These are phyloP conservation scores for Mrakia gelida DNA, from an alignment of 768 basidiomycete species.

Conservation along the genomic window DNA sequence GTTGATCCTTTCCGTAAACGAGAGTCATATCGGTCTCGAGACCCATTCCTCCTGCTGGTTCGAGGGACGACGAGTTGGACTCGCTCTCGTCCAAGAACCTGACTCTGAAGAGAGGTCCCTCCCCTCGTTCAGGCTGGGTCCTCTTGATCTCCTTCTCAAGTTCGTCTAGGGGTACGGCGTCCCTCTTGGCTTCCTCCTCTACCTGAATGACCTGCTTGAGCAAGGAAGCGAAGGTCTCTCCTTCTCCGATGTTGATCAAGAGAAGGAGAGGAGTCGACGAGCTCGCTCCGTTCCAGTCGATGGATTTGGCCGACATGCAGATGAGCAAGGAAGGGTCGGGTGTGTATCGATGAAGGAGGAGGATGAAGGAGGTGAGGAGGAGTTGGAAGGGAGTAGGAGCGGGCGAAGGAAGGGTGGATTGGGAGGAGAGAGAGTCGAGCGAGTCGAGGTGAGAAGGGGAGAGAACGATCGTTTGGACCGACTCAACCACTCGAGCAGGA, in stretches of 20 bases:
- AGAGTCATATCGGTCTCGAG: slow-evolving; percentile 34
- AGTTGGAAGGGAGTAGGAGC: slow-evolving; percentile 81
- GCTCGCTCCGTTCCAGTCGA: slow-evolving; percentile 37
- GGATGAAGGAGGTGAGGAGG: slow-evolving; percentile 83
- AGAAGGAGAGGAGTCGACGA: slow-evolving; percentile 75
- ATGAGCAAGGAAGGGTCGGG: slow-evolving; percentile 91
- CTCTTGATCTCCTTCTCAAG: slow-evolving; percentile 48
- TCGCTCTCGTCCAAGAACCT: slow-evolving; percentile 27
- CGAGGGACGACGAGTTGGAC: slow-evolving; percentile 45
- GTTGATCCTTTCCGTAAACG: slow-evolving; percentile 9
- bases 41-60: slow-evolving; percentile 39
- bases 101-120: slow-evolving; percentile 32
- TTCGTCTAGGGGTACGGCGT: slow-evolving; percentile 73
- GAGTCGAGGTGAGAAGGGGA: slow-evolving; percentile 29
- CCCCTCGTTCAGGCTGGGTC: slow-evolving; percentile 31
- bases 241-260: slow-evolving; percentile 72
- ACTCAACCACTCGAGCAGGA: slow-evolving; percentile 74
- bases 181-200: slow-evolving; percentile 74
- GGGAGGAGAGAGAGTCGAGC: slow-evolving; percentile 36
- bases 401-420: slow-evolving; percentile 34
- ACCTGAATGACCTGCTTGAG: slow-evolving; percentile 78
- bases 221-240: slow-evolving; percentile 83
- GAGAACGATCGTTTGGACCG: slow-evolving; percentile 58
- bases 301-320: slow-evolving; percentile 26
- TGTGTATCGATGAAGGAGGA: slow-evolving; percentile 88